phyloP scores from a whole-genome alignment of 306 rosid genomes.

The Begonia peltatifolia region DNA sequence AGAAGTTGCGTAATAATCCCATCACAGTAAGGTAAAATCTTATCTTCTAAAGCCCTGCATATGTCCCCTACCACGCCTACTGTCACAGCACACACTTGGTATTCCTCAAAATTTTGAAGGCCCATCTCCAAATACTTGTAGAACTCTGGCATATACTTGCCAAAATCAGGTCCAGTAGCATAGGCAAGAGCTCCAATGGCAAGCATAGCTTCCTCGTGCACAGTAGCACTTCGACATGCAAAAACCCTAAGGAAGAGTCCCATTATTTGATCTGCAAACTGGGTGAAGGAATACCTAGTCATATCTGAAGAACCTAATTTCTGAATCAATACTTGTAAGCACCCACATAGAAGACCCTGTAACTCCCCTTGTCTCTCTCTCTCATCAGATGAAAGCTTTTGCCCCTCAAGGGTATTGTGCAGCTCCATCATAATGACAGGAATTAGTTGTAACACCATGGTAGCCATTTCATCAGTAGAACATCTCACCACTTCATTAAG shows the following conservation, averaged over 20 bases:
- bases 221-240: slow-evolving; percentile 83
- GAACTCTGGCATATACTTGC: slow-evolving; percentile 69
- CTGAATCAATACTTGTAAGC: slow-evolving; percentile 80
- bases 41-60: slow-evolving; percentile 82
- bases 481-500: slow-evolving; percentile 83
- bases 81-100: slow-evolving; percentile 82
- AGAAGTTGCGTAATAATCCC: slow-evolving; percentile 88
- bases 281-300: slow-evolving; percentile 57
- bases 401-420: slow-evolving; percentile 67
- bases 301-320: slow-evolving; percentile 68
- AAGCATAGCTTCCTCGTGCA: slow-evolving; percentile 93
- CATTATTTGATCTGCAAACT: slow-evolving; percentile 76
- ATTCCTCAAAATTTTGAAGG: slow-evolving; percentile 91
- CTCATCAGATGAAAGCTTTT: slow-evolving; percentile 70
- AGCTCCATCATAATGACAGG: slow-evolving; percentile 70
- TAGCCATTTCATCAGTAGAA: slow-evolving; percentile 65
- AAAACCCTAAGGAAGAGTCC: slow-evolving; percentile 67
- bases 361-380: slow-evolving; percentile 64
- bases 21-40: slow-evolving; percentile 77
- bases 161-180: slow-evolving; percentile 59
- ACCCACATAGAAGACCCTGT: slow-evolving; percentile 86
- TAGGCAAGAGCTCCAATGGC: slow-evolving; percentile 94
- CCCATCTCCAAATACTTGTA: slow-evolving; percentile 68
- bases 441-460: slow-evolving; percentile 64
- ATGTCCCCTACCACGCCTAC: slow-evolving; percentile 95